Conservation (phyloP, 495 filamentous ascomycete genomes). For the Terfezia claveryi region DNA sequence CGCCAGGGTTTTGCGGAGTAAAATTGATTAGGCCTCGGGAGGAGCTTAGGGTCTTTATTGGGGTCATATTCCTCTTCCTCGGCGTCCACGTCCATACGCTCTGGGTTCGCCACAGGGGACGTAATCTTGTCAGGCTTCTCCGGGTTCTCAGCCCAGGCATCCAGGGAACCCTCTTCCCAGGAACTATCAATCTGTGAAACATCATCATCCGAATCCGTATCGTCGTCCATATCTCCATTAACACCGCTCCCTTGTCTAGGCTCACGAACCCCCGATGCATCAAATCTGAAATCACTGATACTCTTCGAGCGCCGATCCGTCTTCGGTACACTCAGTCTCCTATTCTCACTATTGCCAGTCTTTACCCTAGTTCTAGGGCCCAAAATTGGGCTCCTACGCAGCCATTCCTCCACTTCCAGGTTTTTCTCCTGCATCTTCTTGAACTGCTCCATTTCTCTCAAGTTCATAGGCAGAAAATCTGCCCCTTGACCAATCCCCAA, state of each 20-base stretch:
- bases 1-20: slow-evolving; percentile 16
- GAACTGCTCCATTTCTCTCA: slow-evolving; percentile 12
- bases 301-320: slow-evolving; percentile 9
- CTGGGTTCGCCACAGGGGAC: slow-evolving; percentile 5
- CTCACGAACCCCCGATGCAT: neutral
- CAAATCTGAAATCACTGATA: slow-evolving; percentile 8
- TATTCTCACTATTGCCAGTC: neutral
- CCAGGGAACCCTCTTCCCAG: slow-evolving; percentile 12
- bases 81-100: slow-evolving; percentile 3
- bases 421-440: slow-evolving; percentile 7
- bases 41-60: slow-evolving; percentile 10
- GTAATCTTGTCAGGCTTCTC: slow-evolving; percentile 6
- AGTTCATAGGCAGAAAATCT: slow-evolving; percentile 8
- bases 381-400: slow-evolving; percentile 1
- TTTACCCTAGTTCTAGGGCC: neutral
- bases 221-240: neutral
- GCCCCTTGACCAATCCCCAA: neutral
- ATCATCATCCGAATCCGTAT: slow-evolving; percentile 13
- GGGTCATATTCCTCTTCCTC: slow-evolving; percentile 10
- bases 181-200: slow-evolving; percentile 7
- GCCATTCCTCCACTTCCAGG: slow-evolving; percentile 16
- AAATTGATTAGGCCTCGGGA: slow-evolving; percentile 11
- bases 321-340: slow-evolving; percentile 5
- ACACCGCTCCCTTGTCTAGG: neutral
- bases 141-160: slow-evolving; percentile 5